Percentiles rank a stretch among this genome's conserved stretches.
Conservation (phyloP, 192 early-diverging fungal species). For the Linnemannia zychae region DNA sequence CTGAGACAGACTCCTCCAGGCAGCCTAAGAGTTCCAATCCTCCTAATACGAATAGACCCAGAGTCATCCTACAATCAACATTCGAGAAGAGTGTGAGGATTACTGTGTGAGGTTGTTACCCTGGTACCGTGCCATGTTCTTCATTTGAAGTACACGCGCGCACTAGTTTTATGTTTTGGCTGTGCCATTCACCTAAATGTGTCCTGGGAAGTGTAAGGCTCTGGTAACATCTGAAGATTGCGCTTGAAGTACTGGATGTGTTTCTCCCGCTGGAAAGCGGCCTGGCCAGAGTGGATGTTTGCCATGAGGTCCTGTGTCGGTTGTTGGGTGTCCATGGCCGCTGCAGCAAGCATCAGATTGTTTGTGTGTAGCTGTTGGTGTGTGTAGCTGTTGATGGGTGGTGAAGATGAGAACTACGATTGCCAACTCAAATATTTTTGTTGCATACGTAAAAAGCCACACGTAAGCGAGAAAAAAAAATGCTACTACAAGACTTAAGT, state of each 20-base stretch:
- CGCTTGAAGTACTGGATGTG: constrained; percentile 82
- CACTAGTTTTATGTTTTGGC: neutral
- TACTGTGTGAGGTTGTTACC: no score
- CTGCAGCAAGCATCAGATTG: neutral
- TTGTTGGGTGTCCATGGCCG: neutral
- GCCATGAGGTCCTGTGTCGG: neutral
- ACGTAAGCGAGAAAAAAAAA: no score
- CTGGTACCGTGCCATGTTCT: no score
- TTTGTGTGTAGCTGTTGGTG: neutral
- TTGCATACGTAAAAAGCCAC: no score
- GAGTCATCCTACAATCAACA: constrained; percentile 77
- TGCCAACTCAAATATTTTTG: no score
- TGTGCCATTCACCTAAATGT: constrained; percentile 69
- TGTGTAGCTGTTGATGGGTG: neutral
- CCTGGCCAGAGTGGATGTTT: neutral
- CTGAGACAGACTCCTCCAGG: constrained; percentile 67
- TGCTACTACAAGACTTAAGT: no score
- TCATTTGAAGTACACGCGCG: neutral
- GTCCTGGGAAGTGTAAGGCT: constrained; percentile 77
- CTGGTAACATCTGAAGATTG: constrained; percentile 78
- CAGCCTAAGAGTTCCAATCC: constrained; percentile 85
- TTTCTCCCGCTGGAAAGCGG: constrained; percentile 48
- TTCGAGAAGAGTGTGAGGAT: neutral
- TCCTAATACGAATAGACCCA: constrained; percentile 86
- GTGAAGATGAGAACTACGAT: no score